Evolutionary conservation across 1,139 yeast genomes (phyloP), one percentile per base, ranked within the genome.

Genomic region (Lodderomyces elongisporus): DNA sequence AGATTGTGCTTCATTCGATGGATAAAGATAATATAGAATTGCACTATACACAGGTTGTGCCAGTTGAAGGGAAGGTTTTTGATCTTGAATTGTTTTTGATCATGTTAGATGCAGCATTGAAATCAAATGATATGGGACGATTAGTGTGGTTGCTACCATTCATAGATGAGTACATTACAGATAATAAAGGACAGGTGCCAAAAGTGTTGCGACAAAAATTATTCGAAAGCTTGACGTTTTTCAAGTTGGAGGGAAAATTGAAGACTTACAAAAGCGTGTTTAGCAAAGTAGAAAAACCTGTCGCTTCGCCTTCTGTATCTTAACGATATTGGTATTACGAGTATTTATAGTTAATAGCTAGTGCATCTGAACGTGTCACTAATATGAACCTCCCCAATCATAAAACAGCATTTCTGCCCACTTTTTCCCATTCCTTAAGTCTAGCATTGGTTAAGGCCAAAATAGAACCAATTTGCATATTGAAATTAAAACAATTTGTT

Each of bases 61-160:
- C 36, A 20, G 42, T 41, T 13, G 40, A 39, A 29, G 43, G 31
- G 2, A 22, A 16, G 23, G 38, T 63, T 2, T 59, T 62, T 38
- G 51, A 55, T 18, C 51, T 51, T 24, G 48, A 50, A 9, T 38
- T 65, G 22, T 40, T 62, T 33, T 42, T 46, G 23, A 36, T 62
- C 5, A 37, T 62, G 28, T 38, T 64, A 6, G 43, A 47, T 17
- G 58, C 60, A 2, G 52, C 61, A 30, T 37, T 48, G 7, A 43
- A 47, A 15, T 39, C 46, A 13, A 30, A 35, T 24, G 70, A 65
- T 40, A 38, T 56, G 36, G 70, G 70, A 3, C 42, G 71, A 28
- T 40, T 62, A 17, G 51, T 62, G 56, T 65, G 71, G 71, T 35
- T 64, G 12, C 47, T 60, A 17, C 70, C 68, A 2, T 59, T 60